A percentile compares a stretch with the other conserved stretches of the same genome.
Conservation (phyloP, 2,329 filamentous ascomycete genomes). For the Gyromitra esculenta region DNA sequence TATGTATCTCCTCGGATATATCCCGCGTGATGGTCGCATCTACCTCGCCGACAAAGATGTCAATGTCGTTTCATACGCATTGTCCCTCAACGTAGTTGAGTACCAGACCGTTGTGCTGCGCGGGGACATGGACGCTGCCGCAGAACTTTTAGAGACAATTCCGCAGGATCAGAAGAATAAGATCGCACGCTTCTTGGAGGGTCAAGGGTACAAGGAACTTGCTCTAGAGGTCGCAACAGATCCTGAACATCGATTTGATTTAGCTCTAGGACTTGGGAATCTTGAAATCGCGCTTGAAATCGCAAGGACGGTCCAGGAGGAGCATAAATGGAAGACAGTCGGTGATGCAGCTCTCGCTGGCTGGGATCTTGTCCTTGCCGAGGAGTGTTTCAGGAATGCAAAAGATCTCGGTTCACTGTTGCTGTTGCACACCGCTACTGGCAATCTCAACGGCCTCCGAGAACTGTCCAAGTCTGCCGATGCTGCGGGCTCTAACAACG, state of each 20-base stretch:
- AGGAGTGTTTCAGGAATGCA: conserved; percentile 90
- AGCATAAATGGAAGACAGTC: conserved; percentile 98
- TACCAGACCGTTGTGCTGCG: conserved; percentile 96
- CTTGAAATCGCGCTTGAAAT: conserved; percentile 86
- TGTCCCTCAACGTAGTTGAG: conserved; percentile 92
- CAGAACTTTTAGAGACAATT: conserved; percentile 83
- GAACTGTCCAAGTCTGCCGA: conserved; percentile 78
- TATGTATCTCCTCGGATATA: conserved; percentile 94
- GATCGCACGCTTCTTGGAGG: conserved; percentile 95
- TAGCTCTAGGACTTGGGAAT: conserved; percentile 83
- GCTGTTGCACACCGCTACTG: conserved; percentile 86
- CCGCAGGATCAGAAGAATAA: conserved; percentile 96
- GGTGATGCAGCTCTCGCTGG: conserved; percentile 86
- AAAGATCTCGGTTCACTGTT: conserved; percentile 90
- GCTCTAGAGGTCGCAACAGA: conserved; percentile 95
- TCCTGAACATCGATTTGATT: conserved; percentile 93
- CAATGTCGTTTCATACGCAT: conserved; percentile 84
- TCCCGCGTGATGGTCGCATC: conserved; percentile 91
- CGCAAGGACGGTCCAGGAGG: conserved; percentile 81
- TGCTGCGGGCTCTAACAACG: conserved; percentile 82
- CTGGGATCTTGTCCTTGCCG: conserved; percentile 88
- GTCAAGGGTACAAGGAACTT: conserved; percentile 95
- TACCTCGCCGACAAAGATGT: conserved; percentile 98
- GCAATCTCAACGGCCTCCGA: conserved; percentile 77
- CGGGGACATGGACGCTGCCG: conserved; percentile 89